Evolutionary conservation across 768 basidiomycete genomes (phyloP).

Genomic region (Lanmaoa pseudosensibilis): DNA sequence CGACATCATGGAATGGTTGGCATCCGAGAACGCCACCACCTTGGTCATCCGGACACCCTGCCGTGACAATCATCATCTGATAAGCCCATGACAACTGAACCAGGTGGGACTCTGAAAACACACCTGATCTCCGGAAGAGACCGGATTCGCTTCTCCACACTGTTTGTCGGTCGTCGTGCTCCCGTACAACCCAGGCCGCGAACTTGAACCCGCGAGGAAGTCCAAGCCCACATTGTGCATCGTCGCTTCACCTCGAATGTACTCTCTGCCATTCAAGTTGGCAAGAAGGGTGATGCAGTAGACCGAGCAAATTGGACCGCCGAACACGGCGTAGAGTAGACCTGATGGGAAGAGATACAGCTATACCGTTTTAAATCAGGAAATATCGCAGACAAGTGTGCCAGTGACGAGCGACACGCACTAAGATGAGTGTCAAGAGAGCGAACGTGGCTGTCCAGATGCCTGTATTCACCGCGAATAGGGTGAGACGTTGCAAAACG

Average conservation of each 20-base stretch:
- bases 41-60: too few relatives aligned
- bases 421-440: slow-evolving; percentile 47
- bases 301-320: slow-evolving; percentile 3
- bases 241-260: not conserved
- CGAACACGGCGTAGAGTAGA: not conserved
- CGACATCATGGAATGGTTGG: too few relatives aligned
- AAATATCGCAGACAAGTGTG: not conserved
- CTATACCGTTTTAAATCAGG: not conserved
- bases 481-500: slow-evolving; percentile 7
- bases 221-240: not conserved
- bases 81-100: not conserved
- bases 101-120: not conserved
- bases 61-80: not conserved
- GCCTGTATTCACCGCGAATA: slow-evolving; percentile 24
- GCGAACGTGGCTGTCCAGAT: slow-evolving; percentile 50
- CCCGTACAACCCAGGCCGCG: not conserved
- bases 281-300: slow-evolving; percentile 16
- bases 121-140: not conserved
- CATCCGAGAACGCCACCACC: too few relatives aligned
- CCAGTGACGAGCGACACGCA: slow-evolving; percentile 26
- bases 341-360: not conserved
- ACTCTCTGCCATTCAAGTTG: slow-evolving; percentile 11
- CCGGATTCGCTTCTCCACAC: too few relatives aligned
- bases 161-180: not conserved
- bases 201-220: not conserved